Evolutionary conservation across 2,329 filamentous ascomycete genomes (phyloP).

Genomic region (Sarocladium kiliense): DNA sequence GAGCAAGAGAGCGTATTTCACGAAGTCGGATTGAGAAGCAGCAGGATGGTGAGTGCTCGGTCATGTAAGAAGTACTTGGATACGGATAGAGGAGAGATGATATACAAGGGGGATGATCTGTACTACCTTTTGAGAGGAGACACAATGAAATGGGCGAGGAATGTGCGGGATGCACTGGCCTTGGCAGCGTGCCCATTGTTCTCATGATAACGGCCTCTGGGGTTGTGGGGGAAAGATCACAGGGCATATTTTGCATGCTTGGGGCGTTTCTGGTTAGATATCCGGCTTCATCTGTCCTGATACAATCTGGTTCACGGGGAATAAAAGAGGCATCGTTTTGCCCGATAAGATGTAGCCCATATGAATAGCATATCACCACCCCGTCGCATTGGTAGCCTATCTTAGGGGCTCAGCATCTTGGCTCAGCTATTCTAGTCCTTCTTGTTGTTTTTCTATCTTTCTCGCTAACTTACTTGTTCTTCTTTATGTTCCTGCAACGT

Average conservation of each 20-base stretch:
- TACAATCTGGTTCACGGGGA: not conserved
- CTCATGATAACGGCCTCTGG: conserved; percentile 6
- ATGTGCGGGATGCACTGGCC: not conserved
- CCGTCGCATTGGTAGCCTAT: too few species aligned
- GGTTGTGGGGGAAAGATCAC: not conserved
- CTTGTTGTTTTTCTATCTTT: too few species aligned
- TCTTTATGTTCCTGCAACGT: too few species aligned
- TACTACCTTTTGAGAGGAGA: not conserved
- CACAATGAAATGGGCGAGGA: not conserved
- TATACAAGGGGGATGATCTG: not conserved
- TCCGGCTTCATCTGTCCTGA: not conserved
- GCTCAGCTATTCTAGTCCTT: too few species aligned
- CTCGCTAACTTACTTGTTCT: too few species aligned
- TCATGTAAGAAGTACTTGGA: conserved; percentile 77
- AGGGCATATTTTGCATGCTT: not conserved
- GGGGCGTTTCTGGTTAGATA: not conserved
- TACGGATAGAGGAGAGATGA: too few species aligned
- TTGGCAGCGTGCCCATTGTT: not conserved
- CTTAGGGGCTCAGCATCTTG: too few species aligned
- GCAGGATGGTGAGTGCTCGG: conserved; percentile 72
- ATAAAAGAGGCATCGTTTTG: not conserved
- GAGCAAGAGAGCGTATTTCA: conserved; percentile 72
- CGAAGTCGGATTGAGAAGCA: conserved; percentile 79
- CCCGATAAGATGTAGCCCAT: too few species aligned
- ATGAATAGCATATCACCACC: too few species aligned